Evolutionary conservation across 345 rosid species (phyloP).

Genomic region (Theobroma cacao): DNA sequence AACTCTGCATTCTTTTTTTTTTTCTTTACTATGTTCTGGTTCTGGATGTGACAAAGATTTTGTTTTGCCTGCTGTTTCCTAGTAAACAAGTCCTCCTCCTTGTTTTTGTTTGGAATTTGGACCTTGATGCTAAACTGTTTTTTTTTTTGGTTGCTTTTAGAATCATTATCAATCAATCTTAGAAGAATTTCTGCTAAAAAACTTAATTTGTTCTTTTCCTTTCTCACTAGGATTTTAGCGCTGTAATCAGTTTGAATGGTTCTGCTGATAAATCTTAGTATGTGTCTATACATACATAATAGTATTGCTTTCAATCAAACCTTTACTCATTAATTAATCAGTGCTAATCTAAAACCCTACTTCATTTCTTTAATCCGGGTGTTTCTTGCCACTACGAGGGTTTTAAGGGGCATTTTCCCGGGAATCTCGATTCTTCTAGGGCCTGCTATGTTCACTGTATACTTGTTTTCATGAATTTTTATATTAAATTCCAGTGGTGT

Average conservation of each 20-base stretch:
- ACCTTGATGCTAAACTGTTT: not conserved
- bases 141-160: not conserved
- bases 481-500: not conserved
- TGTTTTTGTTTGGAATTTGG: not conserved
- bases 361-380: constrained; percentile 14
- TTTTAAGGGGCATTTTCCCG: constrained; percentile 2
- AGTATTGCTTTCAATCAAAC: not conserved
- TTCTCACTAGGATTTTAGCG: not conserved
- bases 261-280: not conserved
- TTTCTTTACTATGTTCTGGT: not conserved
- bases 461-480: not conserved
- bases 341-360: constrained; percentile 12
- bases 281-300: not conserved
- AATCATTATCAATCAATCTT: not conserved
- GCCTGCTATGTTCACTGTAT: not conserved
- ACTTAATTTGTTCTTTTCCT: not conserved
- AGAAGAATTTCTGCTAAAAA: not conserved
- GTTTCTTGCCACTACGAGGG: constrained; percentile 6
- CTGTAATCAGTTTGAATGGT: not conserved
- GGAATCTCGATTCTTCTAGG: constrained; percentile 8
- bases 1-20: not conserved
- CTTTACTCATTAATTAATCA: not conserved
- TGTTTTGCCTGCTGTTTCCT: not conserved
- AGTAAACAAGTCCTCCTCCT: not conserved
- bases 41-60: not conserved